Evolutionary conservation across 345 rosid species (phyloP), one percentile per base, ranked within the genome.

Genomic region (Mallotus nudiflorus): DNA sequence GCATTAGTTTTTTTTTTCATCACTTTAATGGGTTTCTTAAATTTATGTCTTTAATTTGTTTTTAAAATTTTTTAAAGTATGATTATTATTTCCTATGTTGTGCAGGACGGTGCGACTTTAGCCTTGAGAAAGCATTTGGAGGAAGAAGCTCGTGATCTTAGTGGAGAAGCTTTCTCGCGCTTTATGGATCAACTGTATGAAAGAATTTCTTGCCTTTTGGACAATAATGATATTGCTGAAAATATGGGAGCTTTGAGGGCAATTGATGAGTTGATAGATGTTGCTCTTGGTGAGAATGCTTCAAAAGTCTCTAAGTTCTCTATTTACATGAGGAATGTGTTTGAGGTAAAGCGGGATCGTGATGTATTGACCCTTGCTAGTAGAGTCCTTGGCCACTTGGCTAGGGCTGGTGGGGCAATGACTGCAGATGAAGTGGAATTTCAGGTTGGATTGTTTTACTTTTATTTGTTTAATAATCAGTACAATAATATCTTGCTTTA

Each of bases 331-430:
- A 80, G 96, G 73, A 80, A 63, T 13, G 91, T 89, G 50, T 92
- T 96, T 27, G 99, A 89, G 55, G 87, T 73, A 40, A 92, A 89
- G 84, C 93, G 94, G 40, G 99, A 92, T 75, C 89, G 81, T 40
- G 97, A 89, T 54, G 87, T 87, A 69, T 78, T 96, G 83, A 85
- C 86, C 71, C 97, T 86, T 87, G 95, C 98, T 65, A 96, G 98
- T 82, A 81, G 75, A 79, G 99, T 96, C 76, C 86, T 96, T 80
- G 99, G 99, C 40, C 99, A 96, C 68, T 87, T 96, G 70, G 98
- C 97, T 6, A 86, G 96, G 90, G 95, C 97, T 20, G 98, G 99
- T 65, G 99, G 99, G 63, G 97, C 95, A 46, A 91, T 96, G 99
- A 89, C 96, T 62, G 96, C 99, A 15, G 99, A 96, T 73, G 96